Evolutionary conservation across 2,329 filamentous ascomycete species (phyloP), one percentile per base, ranked within the genome.

Genomic region (Paracoccidioides lutzii): DNA sequence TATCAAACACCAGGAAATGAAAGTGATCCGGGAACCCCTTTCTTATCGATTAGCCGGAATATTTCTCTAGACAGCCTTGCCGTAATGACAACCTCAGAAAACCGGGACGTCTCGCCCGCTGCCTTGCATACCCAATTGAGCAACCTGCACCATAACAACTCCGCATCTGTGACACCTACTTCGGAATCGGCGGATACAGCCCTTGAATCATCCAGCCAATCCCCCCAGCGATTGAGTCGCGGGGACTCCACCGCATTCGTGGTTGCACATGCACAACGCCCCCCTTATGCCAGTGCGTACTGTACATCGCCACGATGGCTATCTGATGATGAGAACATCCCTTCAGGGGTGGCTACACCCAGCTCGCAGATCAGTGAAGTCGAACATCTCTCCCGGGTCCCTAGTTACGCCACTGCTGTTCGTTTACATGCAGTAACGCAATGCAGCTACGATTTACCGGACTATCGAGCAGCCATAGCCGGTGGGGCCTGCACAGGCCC

Each of bases 41-140:
- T 89, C 6, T 85, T 87, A 2, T 85, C 87, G 1, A 77, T 79
- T 44, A 82, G 79, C 54, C 83, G 89, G 55, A 81, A 84, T 49
- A 84, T 86, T 5, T 97, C 91, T 0, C 75, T 79, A 8, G 93
- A 97, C 64, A 91, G 96, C 65, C 75, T 97, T 30, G 76, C 81
- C 50, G 81, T 77, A 50, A 66, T 67, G 40, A 69, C 69, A 6
- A 42, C 70, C 77, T 22, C 69, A 72, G 12, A 79, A 78, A n/a
- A 78, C 77, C 37, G 78, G 72, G 57, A 78, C 81, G 61, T 88
- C 69, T 71, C 85, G 70, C 71, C 84, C 70, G 72, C 71, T n/a
- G 77, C 77, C 54, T 76, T 95, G 58, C 88, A 91, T 59, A 83
- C 82, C 64, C 82, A 91, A 56, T 74, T 84, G 40, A 73, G 74